Evolutionary conservation across 192 early-diverging fungal species (phyloP), one percentile per base, ranked within the genome.

Genomic region (Backusella morwellensis): DNA sequence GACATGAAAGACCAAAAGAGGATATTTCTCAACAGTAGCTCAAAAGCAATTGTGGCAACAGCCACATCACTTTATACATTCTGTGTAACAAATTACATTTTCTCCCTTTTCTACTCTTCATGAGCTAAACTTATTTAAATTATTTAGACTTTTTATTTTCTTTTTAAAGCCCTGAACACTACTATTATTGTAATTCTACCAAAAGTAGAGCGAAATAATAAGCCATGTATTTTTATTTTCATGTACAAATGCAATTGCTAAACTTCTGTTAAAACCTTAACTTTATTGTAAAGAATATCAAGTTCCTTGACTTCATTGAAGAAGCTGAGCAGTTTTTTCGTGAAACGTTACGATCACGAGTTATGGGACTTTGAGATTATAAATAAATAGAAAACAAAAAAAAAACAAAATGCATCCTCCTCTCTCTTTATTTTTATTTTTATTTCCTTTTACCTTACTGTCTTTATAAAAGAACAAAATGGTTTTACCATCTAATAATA

Each of bases 281-380:
- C 17, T 26, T 59, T 59, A 59, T 59, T 59, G 7, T 59, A 7
- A 54, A 44, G 15, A 44, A 44, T 17, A 44, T 44, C 14, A 14
- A 44, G 42, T 44, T 44, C 15, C 4, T 50, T 50, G 47, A 44
- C 17, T 44, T 44, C 15, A 44, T 44, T 44, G 1, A 21, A 21
- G 52, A 26, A 59, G 54, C 54, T 59, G 21, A 59, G 54, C 54
- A 59, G 6, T 26, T n/a, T 26, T 59, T 59, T 26, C 54, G 54
- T 59, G 54, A 26, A 59, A 59, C 54, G 54, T 59, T 59, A 26
- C 54, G 54, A 59, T 59, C 54, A 59, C 54, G 54, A 59, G 54
- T 26, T 59, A 26, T 59, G 54, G 21, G 23, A 56, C 54, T 56
- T 56, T 56, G 21, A 59, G 47, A 50, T 50, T 50, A 50, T 50